Base-by-base conservation (phyloP, 2,329 filamentous ascomycete species). In the Plenodomus lindquistii region DNA sequence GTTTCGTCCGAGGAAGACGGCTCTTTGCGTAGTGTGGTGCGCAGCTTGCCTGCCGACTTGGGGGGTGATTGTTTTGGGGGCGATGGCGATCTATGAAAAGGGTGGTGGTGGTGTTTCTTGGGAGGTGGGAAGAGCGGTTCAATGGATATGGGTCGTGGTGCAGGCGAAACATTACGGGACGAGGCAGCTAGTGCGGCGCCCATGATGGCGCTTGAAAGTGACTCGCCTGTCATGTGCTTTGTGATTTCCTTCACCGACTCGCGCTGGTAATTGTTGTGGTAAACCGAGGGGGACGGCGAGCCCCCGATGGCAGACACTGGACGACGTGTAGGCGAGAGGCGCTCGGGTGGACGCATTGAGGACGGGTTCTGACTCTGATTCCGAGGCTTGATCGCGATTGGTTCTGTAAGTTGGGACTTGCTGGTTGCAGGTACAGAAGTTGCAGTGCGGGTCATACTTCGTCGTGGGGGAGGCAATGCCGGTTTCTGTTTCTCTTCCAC, bases 131-230 rank as follows among this genome's bases (percentile, higher is more conserved):
- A 75, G 57, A 51, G 73, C 54, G 66, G 68, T 51, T 65, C 66
- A 62, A 65, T 65, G 58, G 60, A 40, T 56, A 66, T 41, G 8
- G 53, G 52, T 3, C 46, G 53, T 8, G 53, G 53, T 63, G 75
- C 42, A n/a, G 76, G 76, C 0, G 75, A 76, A 4, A 61, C 67
- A 18, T 69, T 73, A 9, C 84, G 82, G 2, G 85, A 79, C 0
- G 87, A 84, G 9, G 52, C 52, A 4, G 89, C 89, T 0, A 92
- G 77, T 19, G 85, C 88, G 2, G 87, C 85, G 2, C 88, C 88
- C 61, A 92, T 81, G 48, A 92, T 90, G 54, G 89, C 89, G 60
- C 84, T 83, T 11, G 87, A 85, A 7, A 92, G 80, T 0, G 85
- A 85, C 49, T 86, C 81, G 9, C 89, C 77, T 1, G 81, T 80